phyloP scores from a whole-genome alignment of 306 rosid genomes.

The Ziziphus jujuba region DNA sequence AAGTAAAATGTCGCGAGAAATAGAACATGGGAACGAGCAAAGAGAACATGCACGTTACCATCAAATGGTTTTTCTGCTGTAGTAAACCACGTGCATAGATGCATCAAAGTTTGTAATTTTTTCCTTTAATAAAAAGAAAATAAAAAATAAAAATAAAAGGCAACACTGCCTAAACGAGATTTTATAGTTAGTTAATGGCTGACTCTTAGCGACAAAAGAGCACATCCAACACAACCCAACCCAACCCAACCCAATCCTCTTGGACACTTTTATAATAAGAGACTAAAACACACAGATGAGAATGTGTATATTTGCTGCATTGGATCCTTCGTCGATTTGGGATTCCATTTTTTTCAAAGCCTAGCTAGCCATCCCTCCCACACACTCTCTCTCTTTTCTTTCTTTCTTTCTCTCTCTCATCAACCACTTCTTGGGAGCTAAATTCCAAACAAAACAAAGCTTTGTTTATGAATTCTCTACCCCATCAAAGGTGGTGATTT shows the following conservation, averaged over 20 bases:
- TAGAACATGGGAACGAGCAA: conserved; percentile 1
- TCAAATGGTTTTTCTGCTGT: conserved; percentile 13
- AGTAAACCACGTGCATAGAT: conserved; percentile 51
- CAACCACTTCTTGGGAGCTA: conserved; percentile 33
- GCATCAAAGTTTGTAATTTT: conserved; percentile 36
- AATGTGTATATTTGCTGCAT: conserved; percentile 41
- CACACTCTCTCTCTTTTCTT: background rate
- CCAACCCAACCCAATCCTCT: background rate
- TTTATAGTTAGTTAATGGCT: conserved; percentile 25
- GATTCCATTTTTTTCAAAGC: conserved; percentile 18
- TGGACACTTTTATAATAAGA: conserved; percentile 14
- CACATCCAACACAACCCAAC: background rate
- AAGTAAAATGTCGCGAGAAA: conserved; percentile 21
- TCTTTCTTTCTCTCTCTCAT: conserved; percentile 27
- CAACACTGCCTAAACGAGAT: conserved; percentile 25
- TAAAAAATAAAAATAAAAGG: conserved; percentile 6
- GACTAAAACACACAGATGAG: conserved; percentile 1
- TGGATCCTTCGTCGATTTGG: conserved; percentile 76
- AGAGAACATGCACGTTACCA: conserved; percentile 40
- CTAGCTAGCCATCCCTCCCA: no score
- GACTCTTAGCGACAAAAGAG: conserved; percentile 11
- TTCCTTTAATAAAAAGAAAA: no score
- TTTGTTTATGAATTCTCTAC: no score
- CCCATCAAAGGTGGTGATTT: conserved; percentile 12
- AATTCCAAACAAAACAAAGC: conserved; percentile 39